phyloP scores from a whole-genome alignment of 2,329 filamentous ascomycete species.

The Cercospora citrullina region DNA sequence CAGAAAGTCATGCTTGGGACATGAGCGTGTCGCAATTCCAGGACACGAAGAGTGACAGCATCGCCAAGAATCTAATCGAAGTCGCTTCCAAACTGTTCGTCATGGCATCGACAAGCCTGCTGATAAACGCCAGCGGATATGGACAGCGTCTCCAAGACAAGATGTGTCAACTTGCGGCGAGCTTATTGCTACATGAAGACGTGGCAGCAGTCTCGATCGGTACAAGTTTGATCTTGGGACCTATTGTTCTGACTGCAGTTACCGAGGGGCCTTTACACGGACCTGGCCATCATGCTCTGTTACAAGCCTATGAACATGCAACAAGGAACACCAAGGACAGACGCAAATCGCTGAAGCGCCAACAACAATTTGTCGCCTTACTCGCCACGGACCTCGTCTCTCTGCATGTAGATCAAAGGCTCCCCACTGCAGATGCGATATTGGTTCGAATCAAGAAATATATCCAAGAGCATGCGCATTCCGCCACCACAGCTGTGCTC shows the following conservation, averaged over 20 bases:
- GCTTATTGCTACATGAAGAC: background rate
- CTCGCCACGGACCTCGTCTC: background rate
- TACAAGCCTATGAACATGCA: background rate
- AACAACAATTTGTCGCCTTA: constrained; percentile 1
- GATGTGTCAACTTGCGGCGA: background rate
- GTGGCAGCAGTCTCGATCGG: background rate
- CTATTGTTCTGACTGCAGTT: background rate
- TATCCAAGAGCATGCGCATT: background rate
- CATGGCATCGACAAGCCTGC: background rate
- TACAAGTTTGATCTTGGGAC: background rate
- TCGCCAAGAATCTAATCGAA: background rate
- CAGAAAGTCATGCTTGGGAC: background rate
- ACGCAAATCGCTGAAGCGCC: background rate
- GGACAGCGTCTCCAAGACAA: background rate
- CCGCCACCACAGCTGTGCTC: background rate
- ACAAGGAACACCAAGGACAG: background rate
- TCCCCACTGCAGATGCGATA: background rate
- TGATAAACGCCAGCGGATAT: background rate
- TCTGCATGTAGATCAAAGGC: background rate
- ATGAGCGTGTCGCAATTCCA: too few relatives aligned
- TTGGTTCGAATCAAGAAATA: background rate
- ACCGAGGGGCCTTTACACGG: background rate
- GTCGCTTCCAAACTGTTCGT: constrained; percentile 4
- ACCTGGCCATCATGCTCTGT: background rate
- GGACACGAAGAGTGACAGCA: background rate